Evolutionary conservation across 2,329 filamentous ascomycete species (phyloP).

Genomic region (Ophiostoma fasciatum): DNA sequence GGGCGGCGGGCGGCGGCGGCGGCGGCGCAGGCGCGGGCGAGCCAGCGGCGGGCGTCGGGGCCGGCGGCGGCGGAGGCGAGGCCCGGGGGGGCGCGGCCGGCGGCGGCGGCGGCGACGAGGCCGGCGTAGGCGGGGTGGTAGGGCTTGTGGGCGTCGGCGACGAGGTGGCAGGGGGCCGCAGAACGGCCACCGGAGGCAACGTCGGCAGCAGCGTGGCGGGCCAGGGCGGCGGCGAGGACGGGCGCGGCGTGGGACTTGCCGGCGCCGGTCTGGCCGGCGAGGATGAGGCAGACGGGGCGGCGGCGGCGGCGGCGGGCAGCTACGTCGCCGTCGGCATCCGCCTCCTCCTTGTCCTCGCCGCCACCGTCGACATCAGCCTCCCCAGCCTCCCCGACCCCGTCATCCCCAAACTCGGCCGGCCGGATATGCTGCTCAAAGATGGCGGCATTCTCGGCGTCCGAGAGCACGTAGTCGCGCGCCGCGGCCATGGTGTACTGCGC

Average conservation of each 20-base stretch:
- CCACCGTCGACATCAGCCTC: too few relatives aligned
- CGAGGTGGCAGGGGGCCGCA: conserved; percentile 23
- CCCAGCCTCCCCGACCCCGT: too few relatives aligned
- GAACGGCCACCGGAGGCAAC: background rate
- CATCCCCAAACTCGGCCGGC: conserved; percentile 10
- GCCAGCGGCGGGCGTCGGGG: conserved; percentile 29
- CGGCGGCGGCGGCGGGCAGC: background rate
- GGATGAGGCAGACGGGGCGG: conserved; percentile 25
- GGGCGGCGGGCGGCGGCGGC: conserved; percentile 19
- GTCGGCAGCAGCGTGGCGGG: too few relatives aligned
- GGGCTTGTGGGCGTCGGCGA: conserved; percentile 34
- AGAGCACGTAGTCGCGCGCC: conserved; percentile 13
- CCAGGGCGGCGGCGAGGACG: conserved; percentile 20
- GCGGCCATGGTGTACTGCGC: conserved; percentile 1
- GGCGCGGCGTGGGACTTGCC: conserved; percentile 32
- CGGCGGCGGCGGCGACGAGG: conserved; percentile 14
- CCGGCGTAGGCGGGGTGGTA: conserved; percentile 28
- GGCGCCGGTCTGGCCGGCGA: conserved; percentile 32
- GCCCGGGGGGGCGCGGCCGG: conserved; percentile 14
- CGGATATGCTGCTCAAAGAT: conserved; percentile 15
- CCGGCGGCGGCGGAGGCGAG: conserved; percentile 25
- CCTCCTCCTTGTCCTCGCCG: background rate
- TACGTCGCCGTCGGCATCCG: too few relatives aligned
- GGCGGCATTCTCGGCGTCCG: conserved; percentile 15
- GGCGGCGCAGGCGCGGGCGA: conserved; percentile 22